Conservation (phyloP, 805 yeast species). For the Suhomyces tanzawaensis region DNA sequence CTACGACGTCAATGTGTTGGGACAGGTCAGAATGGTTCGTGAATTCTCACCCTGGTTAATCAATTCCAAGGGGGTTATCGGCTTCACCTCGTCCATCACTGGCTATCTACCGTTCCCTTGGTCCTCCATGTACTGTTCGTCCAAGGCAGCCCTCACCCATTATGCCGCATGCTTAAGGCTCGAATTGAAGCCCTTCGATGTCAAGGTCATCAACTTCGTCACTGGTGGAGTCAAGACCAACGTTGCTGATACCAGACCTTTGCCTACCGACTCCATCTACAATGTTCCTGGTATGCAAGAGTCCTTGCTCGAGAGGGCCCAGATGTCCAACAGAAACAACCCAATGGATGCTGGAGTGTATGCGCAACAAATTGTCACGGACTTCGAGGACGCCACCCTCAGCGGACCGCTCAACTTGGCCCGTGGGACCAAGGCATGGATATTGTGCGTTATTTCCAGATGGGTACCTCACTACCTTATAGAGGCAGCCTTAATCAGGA, state of each 20-base stretch:
- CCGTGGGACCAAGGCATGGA: conserved; percentile 49
- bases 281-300: conserved; percentile 48
- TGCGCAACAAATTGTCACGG: conserved; percentile 54
- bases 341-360: conserved; percentile 63
- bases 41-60: conserved; percentile 56
- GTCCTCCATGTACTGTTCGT: conserved; percentile 60
- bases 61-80: conserved; percentile 64
- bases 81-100: conserved; percentile 72
- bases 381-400: conserved; percentile 40
- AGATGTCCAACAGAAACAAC: conserved; percentile 55
- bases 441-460: conserved; percentile 20
- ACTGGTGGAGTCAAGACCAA: conserved; percentile 77
- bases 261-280: conserved; percentile 56
- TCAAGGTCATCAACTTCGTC: conserved; percentile 62
- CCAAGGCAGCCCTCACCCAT: conserved; percentile 76
- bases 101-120: conserved; percentile 71
- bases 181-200: conserved; percentile 72
- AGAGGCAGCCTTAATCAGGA: conserved; percentile 39
- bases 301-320: conserved; percentile 50
- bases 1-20: conserved; percentile 67
- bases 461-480: conserved; percentile 47
- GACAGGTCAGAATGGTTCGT: conserved; percentile 61
- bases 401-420: conserved; percentile 47
- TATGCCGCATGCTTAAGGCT: conserved; percentile 61
- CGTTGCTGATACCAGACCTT: conserved; percentile 62